These are phyloP conservation scores for Gentiana dahurica DNA, from an alignment of 257 asterid species.

Conservation along the genomic window DNA sequence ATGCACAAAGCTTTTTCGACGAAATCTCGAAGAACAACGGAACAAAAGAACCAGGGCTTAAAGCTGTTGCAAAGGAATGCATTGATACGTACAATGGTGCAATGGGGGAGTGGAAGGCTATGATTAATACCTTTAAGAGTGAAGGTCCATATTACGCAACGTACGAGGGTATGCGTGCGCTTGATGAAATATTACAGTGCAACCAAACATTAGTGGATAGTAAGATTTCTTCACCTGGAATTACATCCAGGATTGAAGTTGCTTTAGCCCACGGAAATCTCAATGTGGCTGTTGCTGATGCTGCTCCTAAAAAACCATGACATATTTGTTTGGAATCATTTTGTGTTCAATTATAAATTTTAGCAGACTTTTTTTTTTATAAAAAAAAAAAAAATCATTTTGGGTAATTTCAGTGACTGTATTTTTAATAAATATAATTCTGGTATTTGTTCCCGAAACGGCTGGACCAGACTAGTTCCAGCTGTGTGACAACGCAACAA, in stretches of 20 bases:
- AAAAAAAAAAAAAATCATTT: too few species aligned
- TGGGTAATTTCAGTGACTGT: too few species aligned
- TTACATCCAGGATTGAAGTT: background rate
- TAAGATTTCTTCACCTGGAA: background rate
- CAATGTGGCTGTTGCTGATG: background rate
- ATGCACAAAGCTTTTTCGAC: background rate
- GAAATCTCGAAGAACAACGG: background rate
- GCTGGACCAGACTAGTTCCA: too few species aligned
- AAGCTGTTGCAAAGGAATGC: constrained; percentile 3
- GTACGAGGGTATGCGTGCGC: constrained; percentile 8
- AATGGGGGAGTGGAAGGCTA: background rate
- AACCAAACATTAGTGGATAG: background rate
- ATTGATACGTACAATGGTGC: background rate
- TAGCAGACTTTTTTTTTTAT: too few species aligned
- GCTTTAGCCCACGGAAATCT: constrained; percentile 4
- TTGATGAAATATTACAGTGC: constrained; percentile 2
- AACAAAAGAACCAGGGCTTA: background rate
- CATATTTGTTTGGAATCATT: too few species aligned
- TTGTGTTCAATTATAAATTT: too few species aligned
- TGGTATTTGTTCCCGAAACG: too few species aligned
- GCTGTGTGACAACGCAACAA: too few species aligned
- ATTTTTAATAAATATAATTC: too few species aligned
- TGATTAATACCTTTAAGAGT: background rate
- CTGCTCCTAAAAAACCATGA: background rate
- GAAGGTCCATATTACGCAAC: constrained; percentile 2